These are phyloP conservation scores for Nemania diffusa DNA, from an alignment of 2,329 filamentous ascomycete species.

Conservation along the genomic window DNA sequence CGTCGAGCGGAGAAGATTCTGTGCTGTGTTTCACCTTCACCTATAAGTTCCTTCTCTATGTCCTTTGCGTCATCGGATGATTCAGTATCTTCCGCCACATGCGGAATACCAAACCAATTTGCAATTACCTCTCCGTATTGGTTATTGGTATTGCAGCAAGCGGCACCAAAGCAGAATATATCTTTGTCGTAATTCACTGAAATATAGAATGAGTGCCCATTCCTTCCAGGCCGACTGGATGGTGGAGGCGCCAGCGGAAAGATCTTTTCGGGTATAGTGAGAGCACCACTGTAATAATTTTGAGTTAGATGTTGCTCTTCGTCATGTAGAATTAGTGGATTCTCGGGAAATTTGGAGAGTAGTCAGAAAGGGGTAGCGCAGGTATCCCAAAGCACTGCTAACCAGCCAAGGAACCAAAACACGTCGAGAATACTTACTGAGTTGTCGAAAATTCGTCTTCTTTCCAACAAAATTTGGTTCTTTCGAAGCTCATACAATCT, in stretches of 20 bases:
- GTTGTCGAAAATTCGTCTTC: neutral
- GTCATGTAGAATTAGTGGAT: neutral
- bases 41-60: too few species aligned
- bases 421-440: neutral
- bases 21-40: neutral
- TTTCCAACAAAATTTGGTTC: neutral
- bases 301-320: neutral
- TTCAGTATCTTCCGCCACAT: neutral
- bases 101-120: neutral
- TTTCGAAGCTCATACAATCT: neutral
- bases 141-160: neutral
- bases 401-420: neutral
- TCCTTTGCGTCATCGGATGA: too few species aligned
- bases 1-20: constrained; percentile 13
- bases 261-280: neutral
- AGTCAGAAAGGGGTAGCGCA: neutral
- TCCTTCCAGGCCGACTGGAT: neutral
- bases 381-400: neutral
- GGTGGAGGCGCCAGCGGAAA: neutral
- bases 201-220: neutral
- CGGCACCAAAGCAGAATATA: neutral
- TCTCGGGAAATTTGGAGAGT: neutral
- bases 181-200: constrained; percentile 3
- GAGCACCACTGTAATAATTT: neutral
- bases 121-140: neutral